These are phyloP conservation scores for Lignosus rhinocerotis DNA, from an alignment of 1,284 basidiomycete species.

Conservation along the genomic window DNA sequence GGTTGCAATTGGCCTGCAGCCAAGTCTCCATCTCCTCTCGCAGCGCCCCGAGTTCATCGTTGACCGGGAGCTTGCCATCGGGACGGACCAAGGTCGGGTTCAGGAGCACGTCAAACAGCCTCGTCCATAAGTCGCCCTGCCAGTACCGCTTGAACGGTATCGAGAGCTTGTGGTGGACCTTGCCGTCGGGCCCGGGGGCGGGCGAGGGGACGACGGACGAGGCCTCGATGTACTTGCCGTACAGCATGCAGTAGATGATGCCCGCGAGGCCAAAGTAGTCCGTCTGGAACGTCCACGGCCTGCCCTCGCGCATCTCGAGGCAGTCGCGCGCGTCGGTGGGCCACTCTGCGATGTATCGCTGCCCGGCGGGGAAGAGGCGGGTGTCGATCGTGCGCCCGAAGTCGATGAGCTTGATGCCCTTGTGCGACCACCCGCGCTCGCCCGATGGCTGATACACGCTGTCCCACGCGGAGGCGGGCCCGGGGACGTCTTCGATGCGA, in stretches of 20 bases:
- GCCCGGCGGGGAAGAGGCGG: slow-evolving; percentile 72
- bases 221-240: slow-evolving; percentile 91
- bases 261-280: slow-evolving; percentile 96
- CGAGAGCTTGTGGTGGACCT: slow-evolving; percentile 61
- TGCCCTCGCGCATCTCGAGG: slow-evolving; percentile 81
- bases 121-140: slow-evolving; percentile 87
- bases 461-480: slow-evolving; percentile 71
- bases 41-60: slow-evolving; percentile 63
- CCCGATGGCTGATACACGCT: slow-evolving; percentile 76
- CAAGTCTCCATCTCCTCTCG: slow-evolving; percentile 85
- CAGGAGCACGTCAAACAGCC: slow-evolving; percentile 84
- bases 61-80: slow-evolving; percentile 68
- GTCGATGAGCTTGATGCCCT: slow-evolving; percentile 94
- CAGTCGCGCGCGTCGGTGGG: slow-evolving; percentile 87
- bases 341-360: slow-evolving; percentile 90
- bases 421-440: slow-evolving; percentile 80
- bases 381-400: slow-evolving; percentile 95
- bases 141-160: slow-evolving; percentile 92
- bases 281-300: slow-evolving; percentile 91
- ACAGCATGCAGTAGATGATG: slow-evolving; percentile 93
- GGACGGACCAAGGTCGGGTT: slow-evolving; percentile 67
- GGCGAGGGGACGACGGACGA: slow-evolving; percentile 47
- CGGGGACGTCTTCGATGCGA: slow-evolving; percentile 82
- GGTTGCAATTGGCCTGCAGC: slow-evolving; percentile 81
- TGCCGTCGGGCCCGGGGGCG: slow-evolving; percentile 35